Percentiles rank a stretch among this genome's conserved stretches.
phyloP scores from a whole-genome alignment of 768 basidiomycete species.

The Collybia nuda region DNA sequence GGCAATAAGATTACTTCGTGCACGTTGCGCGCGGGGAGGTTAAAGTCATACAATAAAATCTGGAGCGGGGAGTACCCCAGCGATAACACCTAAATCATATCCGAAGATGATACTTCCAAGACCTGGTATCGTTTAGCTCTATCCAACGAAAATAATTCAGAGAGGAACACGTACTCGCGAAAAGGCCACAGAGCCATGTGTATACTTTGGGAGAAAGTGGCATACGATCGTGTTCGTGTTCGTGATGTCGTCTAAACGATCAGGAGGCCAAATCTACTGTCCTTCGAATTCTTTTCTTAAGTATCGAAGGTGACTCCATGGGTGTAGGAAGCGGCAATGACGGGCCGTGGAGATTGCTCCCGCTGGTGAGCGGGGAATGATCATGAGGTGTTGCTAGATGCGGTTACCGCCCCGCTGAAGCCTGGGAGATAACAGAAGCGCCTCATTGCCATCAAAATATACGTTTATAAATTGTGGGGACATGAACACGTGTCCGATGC shows the following conservation, averaged over 20 bases:
- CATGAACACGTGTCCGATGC: background rate
- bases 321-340: background rate
- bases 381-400: background rate
- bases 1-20: background rate
- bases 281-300: background rate
- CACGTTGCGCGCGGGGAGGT: background rate
- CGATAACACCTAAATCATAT: slow-evolving; percentile 53
- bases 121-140: slow-evolving; percentile 18
- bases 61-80: slow-evolving; percentile 38
- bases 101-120: slow-evolving; percentile 46
- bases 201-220: slow-evolving; percentile 45
- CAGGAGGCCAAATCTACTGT: background rate
- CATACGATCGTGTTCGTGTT: slow-evolving; percentile 18
- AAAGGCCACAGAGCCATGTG: slow-evolving; percentile 53
- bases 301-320: background rate
- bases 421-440: background rate
- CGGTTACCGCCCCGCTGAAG: slow-evolving; percentile 2
- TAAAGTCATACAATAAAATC: slow-evolving; percentile 31
- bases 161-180: slow-evolving; percentile 35
- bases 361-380: background rate
- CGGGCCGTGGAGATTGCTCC: background rate
- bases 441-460: background rate
- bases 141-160: background rate
- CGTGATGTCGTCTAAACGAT: background rate
- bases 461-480: background rate